phyloP scores from a whole-genome alignment of 345 rosid species.

The Citrus maxima region DNA sequence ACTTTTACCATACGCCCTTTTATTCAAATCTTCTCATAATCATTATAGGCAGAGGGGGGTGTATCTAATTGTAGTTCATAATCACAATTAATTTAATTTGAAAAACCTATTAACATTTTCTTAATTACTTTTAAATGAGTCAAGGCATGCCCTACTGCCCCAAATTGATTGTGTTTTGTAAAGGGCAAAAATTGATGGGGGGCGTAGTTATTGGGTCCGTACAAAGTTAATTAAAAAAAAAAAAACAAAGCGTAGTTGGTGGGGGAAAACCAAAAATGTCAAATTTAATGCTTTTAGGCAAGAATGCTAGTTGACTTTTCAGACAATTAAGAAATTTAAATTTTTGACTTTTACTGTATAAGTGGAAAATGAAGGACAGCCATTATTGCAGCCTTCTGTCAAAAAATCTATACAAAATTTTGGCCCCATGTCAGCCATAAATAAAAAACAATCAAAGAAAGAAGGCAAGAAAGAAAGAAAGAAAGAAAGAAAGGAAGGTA shows the following conservation, averaged over 20 bases:
- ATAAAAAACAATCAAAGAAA: no score
- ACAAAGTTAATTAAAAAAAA: background rate
- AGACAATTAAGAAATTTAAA: background rate
- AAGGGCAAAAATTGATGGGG: background rate
- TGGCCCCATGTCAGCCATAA: no score
- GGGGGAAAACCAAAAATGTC: background rate
- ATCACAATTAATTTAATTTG: background rate
- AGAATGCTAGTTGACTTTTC: background rate
- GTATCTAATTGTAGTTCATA: background rate
- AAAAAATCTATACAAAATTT: background rate
- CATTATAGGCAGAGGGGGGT: background rate
- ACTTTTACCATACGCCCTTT: no score
- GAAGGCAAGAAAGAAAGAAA: background rate
- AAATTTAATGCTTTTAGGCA: background rate
- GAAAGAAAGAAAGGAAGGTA: background rate
- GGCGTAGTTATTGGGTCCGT: background rate
- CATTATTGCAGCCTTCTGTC: slow-evolving; percentile 16
- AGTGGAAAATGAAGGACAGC: slow-evolving; percentile 10
- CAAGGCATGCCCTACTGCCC: no score
- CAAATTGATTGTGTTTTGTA: background rate
- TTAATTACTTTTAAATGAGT: background rate
- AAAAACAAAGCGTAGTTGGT: no score
- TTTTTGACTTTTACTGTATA: slow-evolving; percentile 1
- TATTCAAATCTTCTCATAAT: background rate
- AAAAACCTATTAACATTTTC: background rate